These are phyloP conservation scores for Backusella morwellensis DNA, from an alignment of 192 early-diverging fungal genomes.

Conservation along the genomic window DNA sequence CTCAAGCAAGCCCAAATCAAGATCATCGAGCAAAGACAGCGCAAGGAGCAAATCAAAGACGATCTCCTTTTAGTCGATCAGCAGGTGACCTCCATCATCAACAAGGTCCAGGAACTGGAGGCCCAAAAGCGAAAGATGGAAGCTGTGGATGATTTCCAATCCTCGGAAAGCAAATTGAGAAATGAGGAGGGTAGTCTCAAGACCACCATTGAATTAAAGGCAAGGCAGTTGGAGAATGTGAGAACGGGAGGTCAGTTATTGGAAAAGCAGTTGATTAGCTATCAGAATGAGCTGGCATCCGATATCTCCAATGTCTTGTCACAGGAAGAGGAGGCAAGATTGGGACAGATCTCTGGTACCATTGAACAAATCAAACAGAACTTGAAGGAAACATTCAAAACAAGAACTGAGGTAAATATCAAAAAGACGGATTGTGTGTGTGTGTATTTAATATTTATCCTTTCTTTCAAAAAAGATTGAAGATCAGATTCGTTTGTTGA, in stretches of 20 bases:
- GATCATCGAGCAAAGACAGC: conserved; percentile 39
- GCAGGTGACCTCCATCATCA: conserved; percentile 57
- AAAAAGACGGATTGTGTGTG: neutral
- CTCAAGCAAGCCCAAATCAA: conserved; percentile 50
- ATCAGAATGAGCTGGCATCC: conserved; percentile 58
- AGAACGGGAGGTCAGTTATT: conserved; percentile 45
- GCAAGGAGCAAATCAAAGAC: conserved; percentile 44
- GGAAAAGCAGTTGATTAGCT: conserved; percentile 56
- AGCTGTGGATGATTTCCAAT: conserved; percentile 57
- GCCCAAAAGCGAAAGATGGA: conserved; percentile 49
- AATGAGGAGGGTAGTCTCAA: conserved; percentile 64
- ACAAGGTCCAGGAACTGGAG: conserved; percentile 54
- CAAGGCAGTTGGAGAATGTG: conserved; percentile 42
- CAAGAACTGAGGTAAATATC: conserved; percentile 50
- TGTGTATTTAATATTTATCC: neutral
- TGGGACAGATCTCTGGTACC: conserved; percentile 48
- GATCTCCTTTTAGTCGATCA: conserved; percentile 60
- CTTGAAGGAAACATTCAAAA: conserved; percentile 50
- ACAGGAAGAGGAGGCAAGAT: conserved; percentile 48
- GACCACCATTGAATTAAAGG: conserved; percentile 49
- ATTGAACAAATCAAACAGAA: conserved; percentile 56
- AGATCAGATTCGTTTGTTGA: conserved; percentile 64
- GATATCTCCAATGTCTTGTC: conserved; percentile 52
- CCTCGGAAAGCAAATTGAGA: conserved; percentile 52
- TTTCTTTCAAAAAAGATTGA: conserved; percentile 56